Base-by-base conservation (phyloP, 352 stramenopile genomes). In the Phytopythium oedochilum region DNA sequence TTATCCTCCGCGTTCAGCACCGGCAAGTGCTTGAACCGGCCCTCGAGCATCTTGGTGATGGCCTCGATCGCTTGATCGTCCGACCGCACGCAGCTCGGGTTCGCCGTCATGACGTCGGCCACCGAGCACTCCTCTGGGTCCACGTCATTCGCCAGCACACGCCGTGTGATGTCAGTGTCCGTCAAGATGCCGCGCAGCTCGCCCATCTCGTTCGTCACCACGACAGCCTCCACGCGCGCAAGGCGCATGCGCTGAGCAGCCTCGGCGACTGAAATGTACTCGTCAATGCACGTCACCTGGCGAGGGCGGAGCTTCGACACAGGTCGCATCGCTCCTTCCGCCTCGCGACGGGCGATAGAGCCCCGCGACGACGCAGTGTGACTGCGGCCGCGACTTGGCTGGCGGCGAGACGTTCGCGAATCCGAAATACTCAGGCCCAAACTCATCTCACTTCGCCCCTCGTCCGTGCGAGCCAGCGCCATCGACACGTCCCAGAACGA, bases 401-500 rank as follows among this genome's bases (percentile, higher is more conserved):
- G 67, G 6, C 52, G 50, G 2, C 72, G 63, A 48, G 73, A 64
- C 61, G 80, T 42, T 55, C 66, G 64, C 68, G 81, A 90, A 29
- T 70, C 72, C 0, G 75, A 73, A 20, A 91, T 63, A 45, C 78
- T 91, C 6, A 76, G 63, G 29, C 85, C 86, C 36, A 83, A n/a
- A 60, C 75, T 80, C 25, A 61, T 54, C 25, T 93, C 78, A 60
- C 81, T 93, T 32, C 80, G 75, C 8, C 88, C 75, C 18, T 91
- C 81, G 32, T 89, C 83, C 34, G 88, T 78, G 17, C 85, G 64
- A 10, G 81, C 70, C 5, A 94, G 67, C 9, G 84, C 81, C n/a
- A 96, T 63, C 31, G 86, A 93, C 59, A 96, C 83, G 51, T 96
- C 86, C 86, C 86, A 96, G 67, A 96, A 96, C 7, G 84, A 78